Conservation (phyloP, 2,329 filamentous ascomycete genomes). For the Didymella pinodella region DNA sequence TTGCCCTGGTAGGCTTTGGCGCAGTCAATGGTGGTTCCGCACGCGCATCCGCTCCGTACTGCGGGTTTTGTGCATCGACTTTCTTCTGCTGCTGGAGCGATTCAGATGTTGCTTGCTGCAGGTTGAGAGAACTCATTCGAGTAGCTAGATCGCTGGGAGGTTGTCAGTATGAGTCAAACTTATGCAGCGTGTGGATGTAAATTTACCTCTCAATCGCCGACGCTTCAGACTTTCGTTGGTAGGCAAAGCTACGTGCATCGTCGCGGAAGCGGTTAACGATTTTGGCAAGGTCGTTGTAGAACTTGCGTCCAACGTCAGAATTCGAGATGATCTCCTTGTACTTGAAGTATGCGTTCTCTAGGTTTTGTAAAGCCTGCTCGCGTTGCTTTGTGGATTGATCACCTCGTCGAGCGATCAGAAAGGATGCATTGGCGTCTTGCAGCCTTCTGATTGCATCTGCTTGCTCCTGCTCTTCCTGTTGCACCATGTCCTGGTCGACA, state of each 20-base stretch:
- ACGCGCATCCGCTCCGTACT: constrained; percentile 59
- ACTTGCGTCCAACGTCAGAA: constrained; percentile 88
- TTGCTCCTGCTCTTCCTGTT: constrained; percentile 78
- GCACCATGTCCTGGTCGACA: constrained; percentile 73
- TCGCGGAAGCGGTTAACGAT: constrained; percentile 88
- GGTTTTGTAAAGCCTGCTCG: constrained; percentile 82
- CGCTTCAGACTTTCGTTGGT: constrained; percentile 81
- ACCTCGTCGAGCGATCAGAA: constrained; percentile 73
- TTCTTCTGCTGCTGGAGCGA: constrained; percentile 56
- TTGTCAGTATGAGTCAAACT: constrained; percentile 19
- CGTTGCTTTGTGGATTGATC: constrained; percentile 75
- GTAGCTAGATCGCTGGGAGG: constrained; percentile 62
- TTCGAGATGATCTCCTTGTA: constrained; percentile 97
- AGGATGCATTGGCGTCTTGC: constrained; percentile 77
- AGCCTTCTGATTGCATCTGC: constrained; percentile 73
- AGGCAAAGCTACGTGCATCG: constrained; percentile 78
- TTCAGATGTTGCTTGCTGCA: constrained; percentile 55
- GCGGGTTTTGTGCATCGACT: constrained; percentile 64
- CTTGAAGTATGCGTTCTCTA: constrained; percentile 92
- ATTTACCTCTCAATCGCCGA: constrained; percentile 77
- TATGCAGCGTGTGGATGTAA: not conserved
- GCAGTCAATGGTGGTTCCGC: constrained; percentile 65
- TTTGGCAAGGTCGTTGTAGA: constrained; percentile 94
- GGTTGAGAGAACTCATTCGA: constrained; percentile 66
- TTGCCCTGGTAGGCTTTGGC: constrained; percentile 52